Conservation (phyloP, 805 yeast genomes). For the Yarrowia divulgata region DNA sequence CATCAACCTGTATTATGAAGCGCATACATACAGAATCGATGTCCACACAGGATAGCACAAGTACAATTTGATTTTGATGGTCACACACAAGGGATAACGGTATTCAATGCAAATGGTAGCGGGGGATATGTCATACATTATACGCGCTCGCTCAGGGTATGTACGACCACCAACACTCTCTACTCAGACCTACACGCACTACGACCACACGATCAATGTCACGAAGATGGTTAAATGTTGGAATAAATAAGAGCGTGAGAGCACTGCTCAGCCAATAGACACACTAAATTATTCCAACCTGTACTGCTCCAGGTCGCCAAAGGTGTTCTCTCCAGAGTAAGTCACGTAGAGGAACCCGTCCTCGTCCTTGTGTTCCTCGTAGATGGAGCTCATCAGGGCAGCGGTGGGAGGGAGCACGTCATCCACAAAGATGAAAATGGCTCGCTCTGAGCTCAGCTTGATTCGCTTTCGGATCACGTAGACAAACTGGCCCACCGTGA, state of each 20-base stretch:
- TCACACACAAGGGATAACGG: no score
- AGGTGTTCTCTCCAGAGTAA: slow-evolving; percentile 97
- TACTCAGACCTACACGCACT: background rate
- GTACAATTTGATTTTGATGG: no score
- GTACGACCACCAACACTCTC: no score
- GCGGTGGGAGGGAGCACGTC: slow-evolving; percentile 98
- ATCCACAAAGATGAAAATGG: slow-evolving; percentile 94
- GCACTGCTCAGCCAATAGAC: slow-evolving; percentile 33
- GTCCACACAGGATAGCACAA: no score
- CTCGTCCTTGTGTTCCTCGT: slow-evolving; percentile 96
- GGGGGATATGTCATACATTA: no score
- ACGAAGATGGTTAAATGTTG: slow-evolving; percentile 35
- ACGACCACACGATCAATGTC: slow-evolving; percentile 8
- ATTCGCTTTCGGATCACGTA: slow-evolving; percentile 97
- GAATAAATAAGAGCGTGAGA: slow-evolving; percentile 39
- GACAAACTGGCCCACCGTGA: slow-evolving; percentile 97
- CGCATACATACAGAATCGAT: no score
- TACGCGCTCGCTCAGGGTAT: no score
- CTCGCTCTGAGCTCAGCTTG: slow-evolving; percentile 95
- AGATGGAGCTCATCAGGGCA: slow-evolving; percentile 91
- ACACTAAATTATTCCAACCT: slow-evolving; percentile 36
- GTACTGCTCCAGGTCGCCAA: slow-evolving; percentile 60
- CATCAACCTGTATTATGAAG: no score
- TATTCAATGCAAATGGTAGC: no score
- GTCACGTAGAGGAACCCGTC: slow-evolving; percentile 96